Evolutionary conservation across 169 alveolate genomes (phyloP), one percentile per base, ranked within the genome.

Genomic region (Besnoitia besnoiti): DNA sequence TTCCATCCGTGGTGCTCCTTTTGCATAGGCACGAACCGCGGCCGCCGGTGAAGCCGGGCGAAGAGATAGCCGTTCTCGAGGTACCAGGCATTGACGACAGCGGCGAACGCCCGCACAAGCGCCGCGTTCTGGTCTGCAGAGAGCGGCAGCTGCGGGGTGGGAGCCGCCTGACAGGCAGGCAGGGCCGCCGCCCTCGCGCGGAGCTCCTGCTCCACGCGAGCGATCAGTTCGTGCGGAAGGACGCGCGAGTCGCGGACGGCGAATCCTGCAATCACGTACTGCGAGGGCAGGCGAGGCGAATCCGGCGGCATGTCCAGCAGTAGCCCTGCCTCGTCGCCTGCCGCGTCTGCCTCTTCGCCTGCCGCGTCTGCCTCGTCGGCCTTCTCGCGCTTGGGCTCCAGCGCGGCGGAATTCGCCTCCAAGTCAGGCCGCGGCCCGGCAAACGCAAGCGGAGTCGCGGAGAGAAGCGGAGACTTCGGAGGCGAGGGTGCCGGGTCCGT

Each of bases 191-290:
- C 59, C 27, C 7, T 21, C n/a, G 59, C 12, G 37, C 35, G 87
- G 14, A 77, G 61, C 59, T 4, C 40, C 33, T 42, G 16, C 59
- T 37, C 87, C 19, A 35, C 35, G 21, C 14, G 61, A 0, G 50
- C 50, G 40, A 77, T 27, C 40, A 77, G 44, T 12, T 30, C 30
- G 16, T 51, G 14, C 30, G 87, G 87, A 44, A 77, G 87, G 3
- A 77, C 87, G 37, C 37, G n/a, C 35, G 87, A 77, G 87, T 37
- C 59, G 7, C 30, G 87, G 61, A 77, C 87, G 12, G 37, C 12
- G 87, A 77, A 77, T n/a, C 87, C 87, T 5, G 59, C 87, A 16
- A 77, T 39, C 37, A 35, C 30, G 59, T 77, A 77, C 59, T 77
- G 50, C 1, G 55, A 1, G 42, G 87, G 55, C 39, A 30, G 42